phyloP scores from a whole-genome alignment of 1,284 basidiomycete genomes.

The Coriolopsis trogii region DNA sequence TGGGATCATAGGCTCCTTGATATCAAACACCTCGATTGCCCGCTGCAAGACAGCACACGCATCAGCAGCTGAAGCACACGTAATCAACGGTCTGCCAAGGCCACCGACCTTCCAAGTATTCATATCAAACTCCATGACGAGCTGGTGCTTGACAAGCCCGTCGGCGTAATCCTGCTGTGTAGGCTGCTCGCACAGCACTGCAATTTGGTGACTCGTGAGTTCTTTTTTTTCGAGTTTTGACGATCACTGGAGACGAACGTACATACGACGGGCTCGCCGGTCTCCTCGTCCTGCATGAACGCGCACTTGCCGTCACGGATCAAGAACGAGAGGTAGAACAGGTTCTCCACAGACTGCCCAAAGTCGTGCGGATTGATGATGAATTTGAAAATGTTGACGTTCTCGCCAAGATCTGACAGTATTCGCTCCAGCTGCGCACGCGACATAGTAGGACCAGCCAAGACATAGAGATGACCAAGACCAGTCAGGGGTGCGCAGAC shows the following conservation, averaged over 20 bases:
- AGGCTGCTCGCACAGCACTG: conserved; percentile 68
- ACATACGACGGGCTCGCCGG: conserved; percentile 78
- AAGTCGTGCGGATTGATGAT: conserved; percentile 88
- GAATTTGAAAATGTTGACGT: conserved; percentile 81
- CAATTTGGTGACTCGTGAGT: conserved; percentile 40
- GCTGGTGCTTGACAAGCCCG: conserved; percentile 75
- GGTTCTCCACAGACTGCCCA: conserved; percentile 90
- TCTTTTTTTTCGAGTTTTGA: background rate
- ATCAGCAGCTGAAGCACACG: background rate
- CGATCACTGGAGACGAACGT: conserved; percentile 29
- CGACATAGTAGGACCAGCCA: background rate
- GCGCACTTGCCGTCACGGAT: conserved; percentile 84
- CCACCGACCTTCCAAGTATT: conserved; percentile 74
- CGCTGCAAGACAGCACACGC: conserved; percentile 44
- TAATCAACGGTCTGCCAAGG: background rate
- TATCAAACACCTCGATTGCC: conserved; percentile 81
- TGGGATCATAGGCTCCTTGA: conserved; percentile 69
- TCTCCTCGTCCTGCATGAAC: conserved; percentile 59
- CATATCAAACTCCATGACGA: conserved; percentile 88
- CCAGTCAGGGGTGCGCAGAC: background rate
- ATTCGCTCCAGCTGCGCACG: conserved; percentile 56
- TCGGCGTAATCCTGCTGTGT: conserved; percentile 62
- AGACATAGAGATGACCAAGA: background rate
- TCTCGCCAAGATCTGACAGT: conserved; percentile 44
- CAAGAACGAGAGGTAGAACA: conserved; percentile 92